Evolutionary conservation across 805 yeast species (phyloP).

Genomic region (Kurtzmaniella cleridarum): DNA sequence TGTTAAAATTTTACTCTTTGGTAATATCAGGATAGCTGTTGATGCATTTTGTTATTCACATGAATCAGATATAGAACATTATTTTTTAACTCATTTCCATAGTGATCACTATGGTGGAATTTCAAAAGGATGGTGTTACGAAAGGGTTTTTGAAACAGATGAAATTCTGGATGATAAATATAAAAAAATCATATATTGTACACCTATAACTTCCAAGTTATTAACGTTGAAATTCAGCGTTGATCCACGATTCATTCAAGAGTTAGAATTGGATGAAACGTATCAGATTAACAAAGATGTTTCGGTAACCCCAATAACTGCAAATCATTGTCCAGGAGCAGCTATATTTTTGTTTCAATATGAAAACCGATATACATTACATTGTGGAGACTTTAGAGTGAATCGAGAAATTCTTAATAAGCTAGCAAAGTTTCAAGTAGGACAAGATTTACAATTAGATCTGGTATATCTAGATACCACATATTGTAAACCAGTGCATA

Average conservation of each 20-base stretch:
- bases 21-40: conserved; percentile 42
- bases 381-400: conserved; percentile 93
- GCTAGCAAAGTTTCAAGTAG: not conserved
- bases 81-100: conserved; percentile 81
- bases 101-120: conserved; percentile 93
- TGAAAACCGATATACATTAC: conserved; percentile 41
- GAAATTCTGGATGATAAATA: conserved; percentile 14
- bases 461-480: conserved; percentile 86
- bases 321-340: conserved; percentile 98
- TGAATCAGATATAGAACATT: conserved; percentile 41
- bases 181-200: conserved; percentile 66
- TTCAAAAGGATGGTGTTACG: conserved; percentile 62
- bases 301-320: conserved; percentile 64
- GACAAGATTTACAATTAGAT: conserved; percentile 32
- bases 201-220: conserved; percentile 61
- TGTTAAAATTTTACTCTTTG: conserved; percentile 48
- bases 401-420: conserved; percentile 44
- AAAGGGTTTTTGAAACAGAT: conserved; percentile 27
- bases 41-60: conserved; percentile 60
- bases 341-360: conserved; percentile 66
- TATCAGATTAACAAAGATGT: conserved; percentile 6
- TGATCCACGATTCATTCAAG: conserved; percentile 40
- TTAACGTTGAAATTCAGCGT: conserved; percentile 51
- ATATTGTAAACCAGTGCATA: conserved; percentile 67
- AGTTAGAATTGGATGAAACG: conserved; percentile 29